Conservation (phyloP, 2,329 filamentous ascomycete species). For the Cephalotrichum gorgonifer region DNA sequence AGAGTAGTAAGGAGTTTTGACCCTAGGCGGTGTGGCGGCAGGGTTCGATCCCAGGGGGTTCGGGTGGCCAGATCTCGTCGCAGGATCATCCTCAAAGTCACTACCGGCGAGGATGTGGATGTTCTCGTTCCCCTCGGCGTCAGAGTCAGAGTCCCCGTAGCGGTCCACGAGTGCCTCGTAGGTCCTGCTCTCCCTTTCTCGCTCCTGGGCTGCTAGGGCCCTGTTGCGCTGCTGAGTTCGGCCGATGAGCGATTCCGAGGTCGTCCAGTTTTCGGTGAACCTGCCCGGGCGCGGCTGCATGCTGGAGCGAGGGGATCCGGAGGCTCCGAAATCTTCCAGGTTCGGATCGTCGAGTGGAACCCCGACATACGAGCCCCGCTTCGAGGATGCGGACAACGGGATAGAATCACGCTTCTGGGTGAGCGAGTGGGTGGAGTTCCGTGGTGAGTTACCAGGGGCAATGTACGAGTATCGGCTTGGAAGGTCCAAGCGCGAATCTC, state of each 20-base stretch:
- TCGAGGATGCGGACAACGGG: slow-evolving; percentile 14
- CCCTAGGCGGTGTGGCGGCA: slow-evolving; percentile 10
- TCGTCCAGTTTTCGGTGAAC: slow-evolving; percentile 45
- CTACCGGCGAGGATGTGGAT: slow-evolving; percentile 9
- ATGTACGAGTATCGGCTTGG: slow-evolving; percentile 47
- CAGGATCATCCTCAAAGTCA: slow-evolving; percentile 11
- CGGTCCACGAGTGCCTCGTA: slow-evolving; percentile 37
- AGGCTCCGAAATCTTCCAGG: not conserved
- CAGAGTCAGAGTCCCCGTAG: slow-evolving; percentile 30
- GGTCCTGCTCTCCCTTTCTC: slow-evolving; percentile 16
- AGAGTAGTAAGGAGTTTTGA: slow-evolving; percentile 18
- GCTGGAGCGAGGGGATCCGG: not conserved
- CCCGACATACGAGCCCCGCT: slow-evolving; percentile 37
- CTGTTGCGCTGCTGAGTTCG: slow-evolving; percentile 43
- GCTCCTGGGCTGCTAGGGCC: slow-evolving; percentile 25
- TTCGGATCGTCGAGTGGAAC: slow-evolving; percentile 32
- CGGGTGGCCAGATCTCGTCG: slow-evolving; percentile 22
- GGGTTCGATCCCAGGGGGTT: slow-evolving; percentile 47
- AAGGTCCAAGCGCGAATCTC: slow-evolving; percentile 43
- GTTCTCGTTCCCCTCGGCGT: slow-evolving; percentile 22
- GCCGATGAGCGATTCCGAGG: slow-evolving; percentile 41
- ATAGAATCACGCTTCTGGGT: slow-evolving; percentile 38
- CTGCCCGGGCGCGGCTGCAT: slow-evolving; percentile 27
- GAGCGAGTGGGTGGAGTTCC: slow-evolving; percentile 22
- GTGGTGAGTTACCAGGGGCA: slow-evolving; percentile 28